Percentiles rank a stretch among this genome's conserved stretches.
Evolutionary conservation across 75 land plant genomes (phyloP).

Genomic region (Larix kaempferi): DNA sequence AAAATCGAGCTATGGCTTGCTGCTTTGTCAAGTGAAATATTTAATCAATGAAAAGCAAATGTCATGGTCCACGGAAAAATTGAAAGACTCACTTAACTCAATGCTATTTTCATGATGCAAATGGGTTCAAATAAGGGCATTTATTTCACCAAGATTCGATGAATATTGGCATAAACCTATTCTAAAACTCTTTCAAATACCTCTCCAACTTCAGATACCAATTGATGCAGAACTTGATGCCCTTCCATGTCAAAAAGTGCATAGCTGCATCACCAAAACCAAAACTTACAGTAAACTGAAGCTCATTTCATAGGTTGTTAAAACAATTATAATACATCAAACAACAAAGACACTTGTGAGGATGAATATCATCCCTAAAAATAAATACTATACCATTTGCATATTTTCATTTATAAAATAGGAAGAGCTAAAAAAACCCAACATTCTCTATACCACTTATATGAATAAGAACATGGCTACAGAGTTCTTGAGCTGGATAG

Average conservation of each 20-base stretch:
- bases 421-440: neutral
- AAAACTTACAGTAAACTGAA: slow-evolving; percentile 1
- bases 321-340: neutral
- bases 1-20: too few species aligned
- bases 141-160: neutral
- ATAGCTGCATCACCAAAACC: slow-evolving; percentile 27
- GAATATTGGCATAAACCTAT: slow-evolving; percentile 19
- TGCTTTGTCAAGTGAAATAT: too few species aligned
- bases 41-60: too few species aligned
- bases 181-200: slow-evolving; percentile 34
- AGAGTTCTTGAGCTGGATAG: slow-evolving; percentile 1
- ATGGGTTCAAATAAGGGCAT: too few species aligned
- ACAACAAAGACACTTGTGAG: neutral
- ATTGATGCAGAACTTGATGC: slow-evolving; percentile 39
- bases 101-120: too few species aligned
- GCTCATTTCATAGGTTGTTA: neutral
- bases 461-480: slow-evolving; percentile 6
- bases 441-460: neutral
- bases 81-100: too few species aligned
- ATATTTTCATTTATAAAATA: slow-evolving; percentile 5
- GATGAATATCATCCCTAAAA: slow-evolving; percentile 1
- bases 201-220: slow-evolving; percentile 37
- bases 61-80: too few species aligned
- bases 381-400: neutral
- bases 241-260: slow-evolving; percentile 53